Evolutionary conservation across 192 early-diverging fungal species (phyloP).

Genomic region (Backusella morwellensis): DNA sequence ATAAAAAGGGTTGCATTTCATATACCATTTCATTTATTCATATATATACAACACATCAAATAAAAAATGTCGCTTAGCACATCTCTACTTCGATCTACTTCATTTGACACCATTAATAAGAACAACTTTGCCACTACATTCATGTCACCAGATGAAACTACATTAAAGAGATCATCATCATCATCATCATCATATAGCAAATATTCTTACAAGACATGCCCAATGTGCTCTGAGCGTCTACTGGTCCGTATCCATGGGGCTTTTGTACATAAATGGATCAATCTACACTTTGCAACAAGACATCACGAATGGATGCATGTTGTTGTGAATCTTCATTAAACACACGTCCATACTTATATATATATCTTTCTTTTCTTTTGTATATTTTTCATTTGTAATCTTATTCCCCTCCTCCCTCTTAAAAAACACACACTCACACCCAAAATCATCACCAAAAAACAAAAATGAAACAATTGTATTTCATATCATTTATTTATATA

Average conservation of each 20-base stretch:
- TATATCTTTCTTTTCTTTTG: background rate
- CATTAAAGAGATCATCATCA: slow-evolving; percentile 7
- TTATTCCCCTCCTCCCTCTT: background rate
- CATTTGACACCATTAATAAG: slow-evolving; percentile 2
- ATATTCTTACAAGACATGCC: slow-evolving; percentile 33
- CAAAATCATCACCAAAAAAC: background rate
- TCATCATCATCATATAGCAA: background rate
- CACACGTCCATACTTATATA: background rate
- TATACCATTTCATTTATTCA: background rate
- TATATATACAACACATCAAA: background rate
- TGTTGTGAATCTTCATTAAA: slow-evolving; percentile 34
- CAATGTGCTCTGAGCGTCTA: slow-evolving; percentile 31
- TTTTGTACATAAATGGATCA: slow-evolving; percentile 39
- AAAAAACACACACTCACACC: background rate
- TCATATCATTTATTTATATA: no score
- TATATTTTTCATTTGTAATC: background rate
- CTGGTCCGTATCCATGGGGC: slow-evolving; percentile 35
- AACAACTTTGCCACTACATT: background rate
- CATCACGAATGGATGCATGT: slow-evolving; percentile 36
- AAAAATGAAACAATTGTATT: no score
- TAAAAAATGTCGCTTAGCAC: background rate
- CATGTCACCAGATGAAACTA: background rate
- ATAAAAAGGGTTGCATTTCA: background rate
- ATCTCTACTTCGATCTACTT: slow-evolving; percentile 4
- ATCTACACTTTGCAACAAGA: slow-evolving; percentile 29